Evolutionary conservation across 306 rosid genomes (phyloP), one percentile per base, ranked within the genome.

Genomic region (Glycine tomentella): DNA sequence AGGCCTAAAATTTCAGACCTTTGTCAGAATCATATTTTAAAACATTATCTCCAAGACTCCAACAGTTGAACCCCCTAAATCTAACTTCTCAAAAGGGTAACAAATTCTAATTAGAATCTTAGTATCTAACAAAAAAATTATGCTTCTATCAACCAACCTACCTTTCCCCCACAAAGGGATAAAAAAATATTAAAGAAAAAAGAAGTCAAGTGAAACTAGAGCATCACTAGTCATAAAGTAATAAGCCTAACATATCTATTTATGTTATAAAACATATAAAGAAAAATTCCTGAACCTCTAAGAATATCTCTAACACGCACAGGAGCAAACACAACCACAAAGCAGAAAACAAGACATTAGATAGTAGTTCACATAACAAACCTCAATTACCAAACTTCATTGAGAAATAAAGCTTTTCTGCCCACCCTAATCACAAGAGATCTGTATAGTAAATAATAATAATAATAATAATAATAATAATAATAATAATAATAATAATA

Each of bases 1-100:
- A 71, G 82, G 71, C 80, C 40, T 63, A 88, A 83, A 87, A 84
- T 74, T 44, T 69, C 80, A 82, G 68, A 84, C 90, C 89, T 63
- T 87, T 79, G 75, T 81, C 86, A 86, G 85, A 76, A 83, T 79
- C 84, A 78, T 74, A 82, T 80, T 88, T 88, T 81, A 10, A 51
- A 78, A 68, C 64, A 79, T 68, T 46, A 76, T 69, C 69, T 50
- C 5, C 64, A 50, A 40, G 56, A 61, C 69, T 45, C 5, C 53
- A 50, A 40, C 66, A 61, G 74, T 52, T 58, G 82, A 38, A 76
- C 74, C 78, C 56, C 65, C 75, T 57, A 74, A 67, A 80, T 77
- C 45, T 42, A 62, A 76, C 79, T 77, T 77, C 86, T 65, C 31
- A 66, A 46, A 36, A 50, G 49, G 70, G 12, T 20, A 69, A 82